These are phyloP conservation scores for Aspergillus baeticus DNA, from an alignment of 495 filamentous ascomycete genomes.

Conservation along the genomic window DNA sequence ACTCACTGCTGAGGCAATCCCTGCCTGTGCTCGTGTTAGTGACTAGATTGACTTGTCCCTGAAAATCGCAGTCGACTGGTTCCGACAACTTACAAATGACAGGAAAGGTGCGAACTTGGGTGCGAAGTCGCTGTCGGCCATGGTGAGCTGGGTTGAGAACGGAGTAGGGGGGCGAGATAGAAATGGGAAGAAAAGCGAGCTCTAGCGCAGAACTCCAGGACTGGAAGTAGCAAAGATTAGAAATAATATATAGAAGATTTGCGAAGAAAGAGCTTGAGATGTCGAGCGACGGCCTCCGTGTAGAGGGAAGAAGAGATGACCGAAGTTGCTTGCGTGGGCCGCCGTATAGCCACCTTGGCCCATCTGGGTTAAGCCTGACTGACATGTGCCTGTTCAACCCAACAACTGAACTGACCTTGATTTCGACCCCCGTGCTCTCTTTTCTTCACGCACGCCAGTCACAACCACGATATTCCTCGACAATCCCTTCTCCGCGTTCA, in stretches of 20 bases:
- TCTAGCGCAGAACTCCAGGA: neutral
- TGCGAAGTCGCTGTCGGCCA: constrained; percentile 67
- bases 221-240: neutral
- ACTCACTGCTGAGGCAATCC: constrained; percentile 91
- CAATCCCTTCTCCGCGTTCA: constrained; percentile 1
- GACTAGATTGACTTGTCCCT: constrained; percentile 35
- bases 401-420: constrained; percentile 16
- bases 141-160: constrained; percentile 34
- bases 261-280: neutral
- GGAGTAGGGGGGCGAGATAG: neutral
- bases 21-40: constrained; percentile 51
- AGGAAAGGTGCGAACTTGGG: constrained; percentile 97
- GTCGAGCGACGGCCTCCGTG: neutral
- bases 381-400: constrained; percentile 30
- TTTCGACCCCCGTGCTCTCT: constrained; percentile 20
- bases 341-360: constrained; percentile 19
- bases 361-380: constrained; percentile 26
- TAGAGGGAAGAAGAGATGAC: neutral
- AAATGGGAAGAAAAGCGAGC: neutral
- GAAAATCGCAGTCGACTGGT: constrained; percentile 14
- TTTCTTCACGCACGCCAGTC: constrained; percentile 15
- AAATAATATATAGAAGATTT: neutral
- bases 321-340: constrained; percentile 20
- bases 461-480: constrained; percentile 4
- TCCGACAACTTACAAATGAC: constrained; percentile 73